Conservation (phyloP, 352 stramenopile genomes). For the Globisporangium canariense region DNA sequence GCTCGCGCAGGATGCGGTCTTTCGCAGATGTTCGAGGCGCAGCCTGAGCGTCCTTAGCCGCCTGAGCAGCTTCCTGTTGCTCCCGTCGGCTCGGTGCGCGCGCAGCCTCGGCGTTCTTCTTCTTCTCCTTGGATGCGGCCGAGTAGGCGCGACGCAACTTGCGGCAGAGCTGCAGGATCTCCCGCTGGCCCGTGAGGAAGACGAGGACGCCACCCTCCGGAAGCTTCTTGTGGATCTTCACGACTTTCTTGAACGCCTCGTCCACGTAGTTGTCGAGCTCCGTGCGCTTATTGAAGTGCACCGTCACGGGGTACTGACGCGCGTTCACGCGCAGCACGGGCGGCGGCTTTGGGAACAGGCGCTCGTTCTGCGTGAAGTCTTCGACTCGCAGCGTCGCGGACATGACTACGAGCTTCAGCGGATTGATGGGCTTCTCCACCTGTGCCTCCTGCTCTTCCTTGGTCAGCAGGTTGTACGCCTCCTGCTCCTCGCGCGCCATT, state of each 20-base stretch:
- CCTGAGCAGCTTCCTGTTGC: slow-evolving; percentile 10
- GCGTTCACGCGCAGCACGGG: slow-evolving; percentile 93
- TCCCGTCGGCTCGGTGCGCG: neutral
- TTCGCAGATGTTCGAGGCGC: slow-evolving; percentile 17
- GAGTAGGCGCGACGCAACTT: slow-evolving; percentile 62
- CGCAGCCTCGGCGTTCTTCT: slow-evolving; percentile 26
- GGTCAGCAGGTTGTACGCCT: slow-evolving; percentile 42
- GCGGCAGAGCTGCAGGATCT: slow-evolving; percentile 91
- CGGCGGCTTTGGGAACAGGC: slow-evolving; percentile 90
- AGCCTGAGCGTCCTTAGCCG: slow-evolving; percentile 1
- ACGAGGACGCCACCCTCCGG: slow-evolving; percentile 96
- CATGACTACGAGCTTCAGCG: slow-evolving; percentile 94
- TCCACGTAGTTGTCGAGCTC: slow-evolving; percentile 97
- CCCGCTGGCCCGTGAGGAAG: slow-evolving; percentile 96
- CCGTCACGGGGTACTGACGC: slow-evolving; percentile 95
- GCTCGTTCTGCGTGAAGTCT: slow-evolving; percentile 95
- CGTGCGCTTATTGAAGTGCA: slow-evolving; percentile 98
- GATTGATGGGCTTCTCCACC: slow-evolving; percentile 51
- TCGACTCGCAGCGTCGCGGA: slow-evolving; percentile 97
- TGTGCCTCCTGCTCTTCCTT: slow-evolving; percentile 36
- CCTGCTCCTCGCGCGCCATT: slow-evolving; percentile 75
- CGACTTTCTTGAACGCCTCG: slow-evolving; percentile 93
- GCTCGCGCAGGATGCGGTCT: slow-evolving; percentile 62
- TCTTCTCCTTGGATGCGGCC: slow-evolving; percentile 31
- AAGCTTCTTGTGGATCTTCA: slow-evolving; percentile 98